Evolutionary conservation across 768 basidiomycete genomes (phyloP), one percentile per base, ranked within the genome.

Genomic region (Erythrobasidium yunnanense): DNA sequence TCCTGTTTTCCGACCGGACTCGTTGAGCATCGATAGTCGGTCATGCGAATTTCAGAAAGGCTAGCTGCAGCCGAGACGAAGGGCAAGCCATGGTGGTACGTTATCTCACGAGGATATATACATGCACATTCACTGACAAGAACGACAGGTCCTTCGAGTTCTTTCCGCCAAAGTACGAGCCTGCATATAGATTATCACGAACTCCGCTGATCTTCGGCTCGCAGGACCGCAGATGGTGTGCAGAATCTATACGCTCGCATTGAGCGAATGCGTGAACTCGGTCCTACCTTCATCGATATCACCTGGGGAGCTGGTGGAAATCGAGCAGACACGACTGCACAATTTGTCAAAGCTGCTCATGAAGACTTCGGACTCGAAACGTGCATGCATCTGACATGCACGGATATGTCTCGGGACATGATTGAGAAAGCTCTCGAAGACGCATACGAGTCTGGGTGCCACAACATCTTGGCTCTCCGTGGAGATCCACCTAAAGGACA

Each of bases 311-410:
- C 95, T 0, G 93, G 95, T 11, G 93, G 95, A 2, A 84, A 85
- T 6, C 96, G 93, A 0, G 89, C 83, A 68, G 88, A 91, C 25
- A 83, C 86, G 22, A 90, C 86, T 73, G 80, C 96, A 42, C 90
- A 92, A 71, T 83, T 99, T 6, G 93, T 91, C 22, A 76, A 89
- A 66, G 83, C 85, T 0, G 88, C 90, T 75, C 78, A 79, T 18
- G 49, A 65, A 5, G 83, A 85, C 63, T 66, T 99, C 75, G 95
- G 92, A 0, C 81, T 97, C 29, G 95, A 97, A 78, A 97, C 93
- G 23, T 96, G 91, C 79, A 97, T 99, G 95, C 95, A 99, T 78
- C 78, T 99, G 69, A 97, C 93, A 51, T 99, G 95, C 76, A 97
- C 95, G 58, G 95, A 93, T 78, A 97, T 99, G 93, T 91, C 91